Evolutionary conservation across 1,139 yeast genomes (phyloP), one percentile per base, ranked within the genome.

Genomic region (Scheffersomyces illinoinensis): DNA sequence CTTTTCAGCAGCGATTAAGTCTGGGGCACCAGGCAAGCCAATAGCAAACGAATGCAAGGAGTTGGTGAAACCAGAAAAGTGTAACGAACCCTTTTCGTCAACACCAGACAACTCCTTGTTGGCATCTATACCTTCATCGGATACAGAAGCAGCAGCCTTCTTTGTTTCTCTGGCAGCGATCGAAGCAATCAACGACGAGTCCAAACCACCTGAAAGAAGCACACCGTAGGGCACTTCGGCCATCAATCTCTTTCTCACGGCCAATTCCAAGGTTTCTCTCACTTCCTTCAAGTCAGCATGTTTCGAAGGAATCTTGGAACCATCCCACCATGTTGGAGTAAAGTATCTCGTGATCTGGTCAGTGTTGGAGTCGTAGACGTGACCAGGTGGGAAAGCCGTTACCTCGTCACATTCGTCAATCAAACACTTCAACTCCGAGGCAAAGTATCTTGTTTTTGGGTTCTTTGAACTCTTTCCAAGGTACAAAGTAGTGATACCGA

Each of bases 221-320:
- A 95, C 99, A 80, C 99, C 99, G 77, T 92, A 91, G 56, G 99
- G 98, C 62, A 95, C 99, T 81, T 95, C 99, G 58, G 98, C 96
- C 99, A 95, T 95, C 72, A 95, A 86, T 84, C 99, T 89, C 90
- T 95, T 96, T 84, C 98, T 90, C 58, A 95, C 99, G 56, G 99
- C 95, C 80, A 90, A 82, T 77, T 95, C 99, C 72, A 95, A 85
- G 55, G 91, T 76, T 70, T 88, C 90, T 76, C 98, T 89, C 63
- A 95, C 85, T 61, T 79, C 70, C 68, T 76, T 85, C 73, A 81
- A 86, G 74, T 93, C 97, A 54, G 89, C 91, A 57, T 87, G 90
- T 61, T 84, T 83, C 53, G 89, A 75, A 65, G 99, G 97, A 63
- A 90, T 82, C 73, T 83, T 83, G 57, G 79, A 66, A 65, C 83